phyloP scores from a whole-genome alignment of 768 basidiomycete genomes.

The Trametes maxima region DNA sequence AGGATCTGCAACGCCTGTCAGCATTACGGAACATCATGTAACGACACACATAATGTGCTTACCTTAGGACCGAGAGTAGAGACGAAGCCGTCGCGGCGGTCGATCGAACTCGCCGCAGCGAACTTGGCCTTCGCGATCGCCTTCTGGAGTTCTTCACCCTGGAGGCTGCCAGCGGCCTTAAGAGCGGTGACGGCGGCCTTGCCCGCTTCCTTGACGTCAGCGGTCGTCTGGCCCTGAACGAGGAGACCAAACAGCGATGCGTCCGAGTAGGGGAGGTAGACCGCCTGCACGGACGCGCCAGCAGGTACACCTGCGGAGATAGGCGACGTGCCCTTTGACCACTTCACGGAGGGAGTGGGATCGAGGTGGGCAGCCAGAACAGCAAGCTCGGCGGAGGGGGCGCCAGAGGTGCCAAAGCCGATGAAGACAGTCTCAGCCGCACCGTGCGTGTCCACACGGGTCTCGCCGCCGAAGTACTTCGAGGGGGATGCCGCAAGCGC shows the following conservation, averaged over 20 bases:
- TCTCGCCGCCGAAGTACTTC: constrained; percentile 86
- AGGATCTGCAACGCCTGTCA: constrained; percentile 53
- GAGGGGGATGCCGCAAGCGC: constrained; percentile 39
- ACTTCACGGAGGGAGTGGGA: constrained; percentile 81
- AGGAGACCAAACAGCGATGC: constrained; percentile 85
- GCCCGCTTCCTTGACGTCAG: constrained; percentile 66
- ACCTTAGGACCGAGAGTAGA: constrained; percentile 68
- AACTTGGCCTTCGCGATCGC: constrained; percentile 92
- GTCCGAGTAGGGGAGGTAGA: constrained; percentile 90
- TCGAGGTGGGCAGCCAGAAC: constrained; percentile 82
- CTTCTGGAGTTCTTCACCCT: constrained; percentile 69
- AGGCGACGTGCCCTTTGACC: constrained; percentile 75
- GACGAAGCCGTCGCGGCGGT: constrained; percentile 70
- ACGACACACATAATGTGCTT: constrained; percentile 24
- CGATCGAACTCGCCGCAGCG: constrained; percentile 65
- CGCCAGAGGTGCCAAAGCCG: constrained; percentile 77
- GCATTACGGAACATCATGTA: not conserved
- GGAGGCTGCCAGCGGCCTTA: constrained; percentile 47
- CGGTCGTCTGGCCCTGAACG: constrained; percentile 66
- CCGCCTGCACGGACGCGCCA: constrained; percentile 65
- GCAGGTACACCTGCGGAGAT: constrained; percentile 61
- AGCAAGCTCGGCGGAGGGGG: constrained; percentile 70
- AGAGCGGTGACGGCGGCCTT: constrained; percentile 70
- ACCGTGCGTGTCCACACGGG: constrained; percentile 62
- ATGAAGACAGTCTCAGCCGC: constrained; percentile 80